Conservation (phyloP, 2,329 filamentous ascomycete species). For the Aspergillus amoenus region DNA sequence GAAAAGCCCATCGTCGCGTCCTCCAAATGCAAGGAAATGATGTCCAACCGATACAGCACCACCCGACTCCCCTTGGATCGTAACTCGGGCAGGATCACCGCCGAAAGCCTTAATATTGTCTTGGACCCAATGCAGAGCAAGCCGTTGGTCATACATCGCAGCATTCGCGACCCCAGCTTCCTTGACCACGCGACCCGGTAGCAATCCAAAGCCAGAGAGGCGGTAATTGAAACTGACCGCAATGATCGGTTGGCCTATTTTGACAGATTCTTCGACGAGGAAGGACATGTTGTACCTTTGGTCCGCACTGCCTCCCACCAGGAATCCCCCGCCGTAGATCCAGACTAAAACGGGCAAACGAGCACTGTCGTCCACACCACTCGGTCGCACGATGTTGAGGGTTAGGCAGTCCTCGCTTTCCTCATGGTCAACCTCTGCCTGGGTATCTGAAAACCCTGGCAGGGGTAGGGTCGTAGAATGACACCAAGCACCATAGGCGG, state of each 20-base stretch:
- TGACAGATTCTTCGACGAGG: slow-evolving; percentile 36
- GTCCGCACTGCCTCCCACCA: slow-evolving; percentile 31
- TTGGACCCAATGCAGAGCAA: slow-evolving; percentile 12
- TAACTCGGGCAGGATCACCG: slow-evolving; percentile 14
- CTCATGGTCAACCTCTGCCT: too few relatives aligned
- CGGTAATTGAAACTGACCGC: slow-evolving; percentile 54
- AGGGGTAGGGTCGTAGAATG: too few relatives aligned
- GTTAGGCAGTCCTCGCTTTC: slow-evolving; percentile 22
- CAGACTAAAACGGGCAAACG: slow-evolving; percentile 6
- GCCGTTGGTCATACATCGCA: slow-evolving; percentile 36
- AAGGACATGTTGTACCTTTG: not conserved
- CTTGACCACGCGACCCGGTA: slow-evolving; percentile 36
- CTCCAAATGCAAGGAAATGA: slow-evolving; percentile 23
- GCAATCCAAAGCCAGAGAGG: slow-evolving; percentile 50
- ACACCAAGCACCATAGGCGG: too few relatives aligned
- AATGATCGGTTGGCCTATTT: slow-evolving; percentile 50
- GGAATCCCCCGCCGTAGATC: slow-evolving; percentile 36
- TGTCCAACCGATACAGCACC: slow-evolving; percentile 19
- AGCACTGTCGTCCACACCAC: slow-evolving; percentile 4
- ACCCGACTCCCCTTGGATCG: slow-evolving; percentile 16
- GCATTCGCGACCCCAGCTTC: slow-evolving; percentile 27
- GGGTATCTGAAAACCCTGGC: too few relatives aligned
- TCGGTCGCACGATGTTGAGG: slow-evolving; percentile 21
- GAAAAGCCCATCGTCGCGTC: slow-evolving; percentile 25
- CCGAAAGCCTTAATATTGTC: slow-evolving; percentile 4